phyloP scores from a whole-genome alignment of 306 rosid genomes.

The Vigna unguiculata region DNA sequence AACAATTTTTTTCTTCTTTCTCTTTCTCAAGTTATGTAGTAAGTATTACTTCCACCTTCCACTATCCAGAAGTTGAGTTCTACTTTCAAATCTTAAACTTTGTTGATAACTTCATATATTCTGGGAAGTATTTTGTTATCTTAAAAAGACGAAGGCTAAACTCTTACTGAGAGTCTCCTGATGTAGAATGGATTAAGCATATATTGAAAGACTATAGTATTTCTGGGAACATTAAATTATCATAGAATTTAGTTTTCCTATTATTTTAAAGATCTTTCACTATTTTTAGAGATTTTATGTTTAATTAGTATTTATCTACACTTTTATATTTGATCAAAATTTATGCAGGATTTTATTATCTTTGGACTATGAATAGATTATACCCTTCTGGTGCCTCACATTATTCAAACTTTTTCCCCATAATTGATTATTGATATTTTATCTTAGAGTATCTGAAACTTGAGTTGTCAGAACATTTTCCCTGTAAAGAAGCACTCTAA shows the following conservation, averaged over 20 bases:
- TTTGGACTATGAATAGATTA: background rate
- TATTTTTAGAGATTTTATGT: background rate
- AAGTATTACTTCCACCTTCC: slow-evolving; percentile 35
- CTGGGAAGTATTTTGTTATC: slow-evolving; percentile 7
- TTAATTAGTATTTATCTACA: background rate
- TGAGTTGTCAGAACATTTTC: background rate
- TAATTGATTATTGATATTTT: background rate
- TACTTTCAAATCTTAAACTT: slow-evolving; percentile 12
- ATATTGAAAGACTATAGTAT: background rate
- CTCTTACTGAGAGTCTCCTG: background rate
- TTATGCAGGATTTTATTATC: background rate
- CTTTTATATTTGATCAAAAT: background rate
- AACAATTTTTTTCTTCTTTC: slow-evolving; percentile 26
- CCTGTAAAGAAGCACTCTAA: background rate
- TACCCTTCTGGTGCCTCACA: background rate
- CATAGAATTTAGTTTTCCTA: background rate
- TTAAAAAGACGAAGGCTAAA: background rate
- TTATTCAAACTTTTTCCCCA: background rate
- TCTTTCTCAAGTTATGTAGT: slow-evolving; percentile 14
- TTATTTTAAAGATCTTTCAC: background rate
- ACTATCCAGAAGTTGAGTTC: slow-evolving; percentile 4
- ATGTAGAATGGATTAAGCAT: background rate
- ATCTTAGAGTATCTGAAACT: background rate
- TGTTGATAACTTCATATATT: background rate
- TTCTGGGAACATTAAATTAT: background rate